Base-by-base conservation (phyloP, 2,329 filamentous ascomycete genomes). In the Blastomyces parvus region DNA sequence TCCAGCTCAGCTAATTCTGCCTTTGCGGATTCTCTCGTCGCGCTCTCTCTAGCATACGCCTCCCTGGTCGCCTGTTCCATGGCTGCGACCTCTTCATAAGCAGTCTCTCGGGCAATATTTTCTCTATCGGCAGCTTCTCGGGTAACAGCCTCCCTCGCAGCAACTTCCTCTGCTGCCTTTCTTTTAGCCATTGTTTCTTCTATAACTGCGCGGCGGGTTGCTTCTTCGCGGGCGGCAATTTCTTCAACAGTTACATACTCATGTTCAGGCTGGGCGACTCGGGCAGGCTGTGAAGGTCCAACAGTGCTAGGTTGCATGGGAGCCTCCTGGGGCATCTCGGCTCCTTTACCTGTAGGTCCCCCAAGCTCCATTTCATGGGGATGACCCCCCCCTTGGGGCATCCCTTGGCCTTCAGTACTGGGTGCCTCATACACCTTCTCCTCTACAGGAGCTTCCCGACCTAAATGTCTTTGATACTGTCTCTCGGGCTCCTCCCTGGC, bases 51-150 rank as follows among this genome's bases (percentile, higher is more conserved):
- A 17, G 72, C 73, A 3, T 70, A 69, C 1, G 70, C 74, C 63
- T 74, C 75, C 59, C 71, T 70, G 8, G 73, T 72, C 2, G 73
- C 77, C 77, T 94, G 93, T 78, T 95, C 90, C 36, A 55, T 36
- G 14, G 19, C 14, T 38, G 60, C 48, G n/a, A 70, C 69, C 58
- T 74, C 74, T 38, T 66, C 67, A 64, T 74, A 71, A 62, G 73
- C 66, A 67, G 67, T 69, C 64, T 72, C 67, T 59, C 69, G 63
- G 57, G 74, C 73, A 1, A 71, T 68, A 3, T 73, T 70, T 64
- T 76, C 75, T 60, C 68, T 72, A 57, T 72, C 70, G 2, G 70
- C 72, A 8, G 69, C 19, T 67, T 63, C 59, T 66, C 63, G 46
- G 46, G 59, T 60, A 22, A 38, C 59, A 19, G 44, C 59, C 19